Conservation (phyloP, 78 protist species). For the Dictyostelium intermedium region DNA sequence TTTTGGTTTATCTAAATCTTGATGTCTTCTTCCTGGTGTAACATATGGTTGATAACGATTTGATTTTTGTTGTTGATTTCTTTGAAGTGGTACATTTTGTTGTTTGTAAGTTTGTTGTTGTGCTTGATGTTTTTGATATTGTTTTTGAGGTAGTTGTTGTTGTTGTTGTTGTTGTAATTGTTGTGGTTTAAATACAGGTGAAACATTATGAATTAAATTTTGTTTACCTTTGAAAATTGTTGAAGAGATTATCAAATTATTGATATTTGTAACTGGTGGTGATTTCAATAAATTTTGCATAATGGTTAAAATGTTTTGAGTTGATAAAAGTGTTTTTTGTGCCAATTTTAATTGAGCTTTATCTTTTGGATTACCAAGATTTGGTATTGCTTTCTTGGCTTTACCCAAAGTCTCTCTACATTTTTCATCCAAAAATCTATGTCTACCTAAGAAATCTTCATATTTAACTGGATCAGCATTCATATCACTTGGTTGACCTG, state of each 20-base stretch:
- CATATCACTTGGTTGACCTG: slow-evolving; percentile 81
- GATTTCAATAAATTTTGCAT: slow-evolving; percentile 15
- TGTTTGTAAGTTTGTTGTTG: slow-evolving; percentile 10
- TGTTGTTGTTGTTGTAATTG: background rate
- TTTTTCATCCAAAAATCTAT: slow-evolving; percentile 25
- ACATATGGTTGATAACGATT: slow-evolving; percentile 7
- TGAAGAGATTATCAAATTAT: background rate
- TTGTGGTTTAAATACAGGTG: background rate
- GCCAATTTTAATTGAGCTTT: background rate
- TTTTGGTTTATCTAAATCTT: background rate
- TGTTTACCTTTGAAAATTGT: background rate
- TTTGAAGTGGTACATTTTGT: background rate
- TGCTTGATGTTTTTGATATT: background rate
- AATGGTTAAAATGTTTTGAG: slow-evolving; percentile 5
- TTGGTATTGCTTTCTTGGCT: slow-evolving; percentile 18
- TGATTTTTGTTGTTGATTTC: background rate
- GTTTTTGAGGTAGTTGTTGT: background rate
- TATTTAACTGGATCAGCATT: background rate
- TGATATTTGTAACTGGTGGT: slow-evolving; percentile 18
- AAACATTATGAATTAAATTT: background rate
- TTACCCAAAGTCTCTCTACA: slow-evolving; percentile 6
- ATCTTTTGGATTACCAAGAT: background rate
- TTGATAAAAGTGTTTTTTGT: background rate
- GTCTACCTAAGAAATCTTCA: slow-evolving; percentile 11
- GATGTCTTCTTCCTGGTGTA: background rate